Evolutionary conservation across 306 rosid genomes (phyloP).

Genomic region (Alnus rubra): DNA sequence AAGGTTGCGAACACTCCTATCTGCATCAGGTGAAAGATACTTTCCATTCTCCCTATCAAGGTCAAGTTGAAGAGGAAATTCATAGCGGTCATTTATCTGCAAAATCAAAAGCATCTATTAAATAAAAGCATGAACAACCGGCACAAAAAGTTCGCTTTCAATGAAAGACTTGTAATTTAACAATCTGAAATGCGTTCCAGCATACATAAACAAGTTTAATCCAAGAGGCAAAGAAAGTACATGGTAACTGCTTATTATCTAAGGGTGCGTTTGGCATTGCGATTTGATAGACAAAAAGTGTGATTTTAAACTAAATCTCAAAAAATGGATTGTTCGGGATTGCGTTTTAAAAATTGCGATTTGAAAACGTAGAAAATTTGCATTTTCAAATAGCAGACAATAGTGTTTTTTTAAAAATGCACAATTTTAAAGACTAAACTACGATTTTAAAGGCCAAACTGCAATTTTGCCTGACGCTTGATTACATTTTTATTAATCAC

Average conservation of each 20-base stretch:
- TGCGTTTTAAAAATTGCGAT: too few species aligned
- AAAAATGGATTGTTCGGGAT: too few species aligned
- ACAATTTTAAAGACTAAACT: too few species aligned
- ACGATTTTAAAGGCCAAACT: too few species aligned
- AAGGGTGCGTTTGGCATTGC: too few species aligned
- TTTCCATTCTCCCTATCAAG: slow-evolving; percentile 89
- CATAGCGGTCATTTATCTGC: slow-evolving; percentile 95
- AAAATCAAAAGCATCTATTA: slow-evolving; percentile 11
- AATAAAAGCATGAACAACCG: slow-evolving; percentile 3
- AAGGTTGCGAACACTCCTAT: slow-evolving; percentile 87
- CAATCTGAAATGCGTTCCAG: not conserved
- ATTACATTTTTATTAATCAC: too few species aligned
- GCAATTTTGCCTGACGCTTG: too few species aligned
- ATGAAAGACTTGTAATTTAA: not conserved
- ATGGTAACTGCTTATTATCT: not conserved
- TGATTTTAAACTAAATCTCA: too few species aligned
- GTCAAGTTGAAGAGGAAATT: slow-evolving; percentile 93
- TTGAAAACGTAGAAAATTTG: too few species aligned
- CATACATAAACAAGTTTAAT: not conserved
- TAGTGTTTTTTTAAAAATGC: too few species aligned
- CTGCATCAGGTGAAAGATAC: slow-evolving; percentile 89
- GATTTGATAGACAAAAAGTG: too few species aligned
- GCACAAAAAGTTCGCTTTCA: not conserved
- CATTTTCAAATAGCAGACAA: too few species aligned
- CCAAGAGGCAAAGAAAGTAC: not conserved